Evolutionary conservation across 106 monocot genomes (phyloP).

Genomic region (Allium fistulosum): DNA sequence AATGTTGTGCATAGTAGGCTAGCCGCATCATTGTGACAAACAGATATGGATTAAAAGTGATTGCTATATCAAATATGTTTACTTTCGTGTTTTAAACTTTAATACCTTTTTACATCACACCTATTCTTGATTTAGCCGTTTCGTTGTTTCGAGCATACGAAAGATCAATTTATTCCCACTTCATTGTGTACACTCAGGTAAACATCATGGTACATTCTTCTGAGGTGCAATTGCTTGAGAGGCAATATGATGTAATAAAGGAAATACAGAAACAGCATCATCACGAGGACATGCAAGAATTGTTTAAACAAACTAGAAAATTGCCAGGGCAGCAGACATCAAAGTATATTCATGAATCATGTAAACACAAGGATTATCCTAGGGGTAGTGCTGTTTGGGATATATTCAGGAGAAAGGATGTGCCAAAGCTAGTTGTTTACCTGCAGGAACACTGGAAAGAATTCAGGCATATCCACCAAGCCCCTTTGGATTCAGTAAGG

Average conservation of each 20-base stretch:
- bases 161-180: not conserved
- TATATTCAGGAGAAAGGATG: conserved; percentile 46
- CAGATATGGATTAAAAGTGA: too few species aligned
- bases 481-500: conserved; percentile 30
- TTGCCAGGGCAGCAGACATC: not conserved
- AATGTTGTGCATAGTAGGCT: too few species aligned
- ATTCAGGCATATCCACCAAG: conserved; percentile 29
- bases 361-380: not conserved
- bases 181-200: conserved; percentile 13
- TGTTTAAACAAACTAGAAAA: conserved; percentile 6
- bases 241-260: conserved; percentile 20
- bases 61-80: not conserved
- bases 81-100: too few species aligned
- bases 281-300: conserved; percentile 20
- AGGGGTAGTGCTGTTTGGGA: conserved; percentile 46
- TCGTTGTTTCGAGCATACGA: not conserved
- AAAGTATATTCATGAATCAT: not conserved
- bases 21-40: too few species aligned
- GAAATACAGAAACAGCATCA: conserved; percentile 21
- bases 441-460: conserved; percentile 30
- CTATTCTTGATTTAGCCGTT: too few species aligned
- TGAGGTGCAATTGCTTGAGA: conserved; percentile 18
- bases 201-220: conserved; percentile 28
- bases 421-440: conserved; percentile 28
- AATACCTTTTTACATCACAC: too few species aligned